Evolutionary conservation across 2,329 filamentous ascomycete genomes (phyloP), one percentile per base, ranked within the genome.

Genomic region (Macrophomina pseudophaseolina): DNA sequence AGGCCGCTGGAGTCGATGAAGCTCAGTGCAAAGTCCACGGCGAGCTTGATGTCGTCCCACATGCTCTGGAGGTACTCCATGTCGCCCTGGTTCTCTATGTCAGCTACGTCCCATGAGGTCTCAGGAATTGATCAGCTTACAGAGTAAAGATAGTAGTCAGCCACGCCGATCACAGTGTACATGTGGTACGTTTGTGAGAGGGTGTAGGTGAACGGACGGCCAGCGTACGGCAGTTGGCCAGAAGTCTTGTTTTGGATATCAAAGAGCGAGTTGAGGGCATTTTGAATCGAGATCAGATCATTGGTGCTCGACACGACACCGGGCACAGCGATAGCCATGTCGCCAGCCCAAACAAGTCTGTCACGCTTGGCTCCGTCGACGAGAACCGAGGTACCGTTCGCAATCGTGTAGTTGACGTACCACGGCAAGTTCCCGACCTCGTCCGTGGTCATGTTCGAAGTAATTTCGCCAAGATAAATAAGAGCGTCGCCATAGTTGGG

Each of bases 111-210:
- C 14, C 18, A 11, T 2, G 9, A 5, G 12, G n/a, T 16, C 32
- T 48, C 4, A 54, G 18, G 12, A 38, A 9, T 14, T 51, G 11
- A 5, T 11, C 14, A 5, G 8, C 70, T 66, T 70, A 75, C 74
- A 5, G 80, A 80, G 67, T 79, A 82, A 1, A 78, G 72, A 66
- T 81, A 83, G 66, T 82, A 80, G 68, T 83, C 80, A 1, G 79
- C 76, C 0, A 82, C 74, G 9, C 80, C 82, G 30, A 83, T 80
- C 44, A 85, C 69, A 2, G 78, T 82, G 69, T 84, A 83, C 0
- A 84, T 71, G 68, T 88, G 86, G 69, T 88, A 88, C 0, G 86
- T 88, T 68, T 84, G 84, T 11, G 81, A 83, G 44, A 78, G 74
- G 1, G 74, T 70, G 5, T 73, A 68, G 5, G 69, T 73, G 65